phyloP scores from a whole-genome alignment of 2,329 filamentous ascomycete species.

The Ilyonectria robusta region DNA sequence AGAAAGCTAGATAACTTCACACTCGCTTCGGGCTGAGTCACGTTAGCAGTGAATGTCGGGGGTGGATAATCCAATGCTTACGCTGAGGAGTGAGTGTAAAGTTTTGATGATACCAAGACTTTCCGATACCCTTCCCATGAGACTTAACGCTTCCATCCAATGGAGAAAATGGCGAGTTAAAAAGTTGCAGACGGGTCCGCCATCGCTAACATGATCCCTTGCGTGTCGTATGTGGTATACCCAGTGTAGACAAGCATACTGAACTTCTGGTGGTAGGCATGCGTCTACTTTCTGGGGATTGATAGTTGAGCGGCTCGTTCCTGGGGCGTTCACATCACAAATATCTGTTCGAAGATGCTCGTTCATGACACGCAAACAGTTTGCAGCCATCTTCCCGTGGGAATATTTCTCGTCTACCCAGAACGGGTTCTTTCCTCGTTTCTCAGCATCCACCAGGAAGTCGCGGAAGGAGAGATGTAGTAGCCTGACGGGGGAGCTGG shows the following conservation, averaged over 20 bases:
- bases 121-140: constrained; percentile 44
- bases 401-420: constrained; percentile 54
- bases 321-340: constrained; percentile 5
- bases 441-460: constrained; percentile 51
- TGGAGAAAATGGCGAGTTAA: constrained; percentile 56
- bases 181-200: constrained; percentile 52
- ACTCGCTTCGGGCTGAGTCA: neutral
- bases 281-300: constrained; percentile 5
- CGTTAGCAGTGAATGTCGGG: neutral
- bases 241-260: constrained; percentile 60
- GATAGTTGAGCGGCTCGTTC: constrained; percentile 3
- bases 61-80: neutral
- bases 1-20: constrained; percentile 1
- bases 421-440: constrained; percentile 49
- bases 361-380: constrained; percentile 19
- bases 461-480: constrained; percentile 54
- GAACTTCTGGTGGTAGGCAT: constrained; percentile 48
- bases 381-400: constrained; percentile 50
- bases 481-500: constrained; percentile 8
- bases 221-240: constrained; percentile 50
- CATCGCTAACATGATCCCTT: constrained; percentile 45
- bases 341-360: constrained; percentile 9
- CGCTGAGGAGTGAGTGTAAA: neutral
- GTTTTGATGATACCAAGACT: neutral
- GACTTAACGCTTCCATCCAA: constrained; percentile 58